Conservation (phyloP, 768 basidiomycete genomes). For the Auricularia auricula-judae region DNA sequence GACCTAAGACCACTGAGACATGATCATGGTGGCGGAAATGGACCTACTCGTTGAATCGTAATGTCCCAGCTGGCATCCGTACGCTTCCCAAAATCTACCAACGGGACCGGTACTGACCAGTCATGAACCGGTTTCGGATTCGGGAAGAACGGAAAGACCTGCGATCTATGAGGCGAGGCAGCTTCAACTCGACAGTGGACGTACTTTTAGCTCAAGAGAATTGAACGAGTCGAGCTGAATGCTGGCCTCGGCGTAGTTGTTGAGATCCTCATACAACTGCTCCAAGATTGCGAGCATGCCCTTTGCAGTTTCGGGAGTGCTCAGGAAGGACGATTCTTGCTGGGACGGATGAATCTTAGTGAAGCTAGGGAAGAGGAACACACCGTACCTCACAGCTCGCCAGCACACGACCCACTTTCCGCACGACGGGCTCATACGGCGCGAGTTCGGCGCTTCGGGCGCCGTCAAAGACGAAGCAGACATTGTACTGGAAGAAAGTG, state of each 20-base stretch:
- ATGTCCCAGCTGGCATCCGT: slow-evolving; percentile 94
- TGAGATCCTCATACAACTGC: slow-evolving; percentile 93
- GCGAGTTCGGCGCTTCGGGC: slow-evolving; percentile 73
- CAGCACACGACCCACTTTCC: slow-evolving; percentile 87
- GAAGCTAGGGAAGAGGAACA: not conserved
- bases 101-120: slow-evolving; percentile 90
- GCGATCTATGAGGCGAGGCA: not conserved
- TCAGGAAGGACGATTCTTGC: slow-evolving; percentile 87
- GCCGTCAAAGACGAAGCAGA: slow-evolving; percentile 88
- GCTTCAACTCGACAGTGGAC: not conserved
- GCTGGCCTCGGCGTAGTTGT: slow-evolving; percentile 93
- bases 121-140: slow-evolving; percentile 84
- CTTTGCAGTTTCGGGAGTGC: slow-evolving; percentile 47
- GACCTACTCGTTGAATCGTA: slow-evolving; percentile 39
- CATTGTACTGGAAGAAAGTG: slow-evolving; percentile 85
- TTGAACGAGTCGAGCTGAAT: slow-evolving; percentile 78
- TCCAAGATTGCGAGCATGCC: slow-evolving; percentile 79
- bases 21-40: not conserved
- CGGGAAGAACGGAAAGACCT: slow-evolving; percentile 89
- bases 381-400: slow-evolving; percentile 72
- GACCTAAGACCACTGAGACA: slow-evolving; percentile 33
- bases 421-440: slow-evolving; percentile 91
- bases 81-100: slow-evolving; percentile 72
- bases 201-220: slow-evolving; percentile 74
- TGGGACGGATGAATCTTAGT: slow-evolving; percentile 18